These are phyloP conservation scores for Microcyclosporella mali DNA, from an alignment of 2,329 filamentous ascomycete genomes.

Conservation along the genomic window DNA sequence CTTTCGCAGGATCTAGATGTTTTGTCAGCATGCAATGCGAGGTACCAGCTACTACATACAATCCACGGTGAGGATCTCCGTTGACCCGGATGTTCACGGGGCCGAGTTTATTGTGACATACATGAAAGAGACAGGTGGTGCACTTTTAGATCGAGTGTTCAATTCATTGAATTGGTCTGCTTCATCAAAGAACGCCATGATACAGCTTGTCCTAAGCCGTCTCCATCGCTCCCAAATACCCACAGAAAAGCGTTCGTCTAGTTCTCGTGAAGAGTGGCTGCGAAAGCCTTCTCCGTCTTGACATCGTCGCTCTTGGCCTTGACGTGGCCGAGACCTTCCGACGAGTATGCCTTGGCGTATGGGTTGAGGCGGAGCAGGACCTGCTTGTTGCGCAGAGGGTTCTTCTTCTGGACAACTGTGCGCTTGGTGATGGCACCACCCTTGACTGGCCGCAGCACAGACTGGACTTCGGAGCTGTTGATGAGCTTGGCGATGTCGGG, in stretches of 20 bases:
- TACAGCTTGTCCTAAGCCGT: conserved; percentile 16
- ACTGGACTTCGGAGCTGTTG: conserved; percentile 98
- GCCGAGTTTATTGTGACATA: too few species aligned
- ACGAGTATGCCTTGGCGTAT: conserved; percentile 84
- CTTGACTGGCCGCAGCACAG: conserved; percentile 85
- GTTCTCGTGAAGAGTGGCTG: conserved; percentile 43
- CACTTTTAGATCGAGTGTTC: too few species aligned
- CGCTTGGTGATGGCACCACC: conserved; percentile 88
- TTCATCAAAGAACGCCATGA: conserved; percentile 13
- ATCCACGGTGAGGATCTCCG: too few species aligned
- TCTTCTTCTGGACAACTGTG: conserved; percentile 95
- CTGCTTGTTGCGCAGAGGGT: conserved; percentile 98
- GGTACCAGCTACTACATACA: too few species aligned
- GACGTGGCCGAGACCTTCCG: conserved; percentile 74
- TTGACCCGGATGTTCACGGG: too few species aligned
- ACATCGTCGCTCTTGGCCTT: conserved; percentile 59
- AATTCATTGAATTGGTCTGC: too few species aligned
- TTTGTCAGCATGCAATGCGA: too few species aligned
- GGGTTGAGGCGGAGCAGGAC: conserved; percentile 97
- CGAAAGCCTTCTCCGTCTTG: conserved; percentile 49
- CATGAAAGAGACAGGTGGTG: too few species aligned
- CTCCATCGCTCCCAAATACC: conserved; percentile 17
- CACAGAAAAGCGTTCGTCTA: conserved; percentile 29
- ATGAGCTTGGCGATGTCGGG: conserved; percentile 94
- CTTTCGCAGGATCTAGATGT: too few species aligned